Conservation (phyloP, 2,329 filamentous ascomycete genomes). For the Ophiostoma triangulosporum region DNA sequence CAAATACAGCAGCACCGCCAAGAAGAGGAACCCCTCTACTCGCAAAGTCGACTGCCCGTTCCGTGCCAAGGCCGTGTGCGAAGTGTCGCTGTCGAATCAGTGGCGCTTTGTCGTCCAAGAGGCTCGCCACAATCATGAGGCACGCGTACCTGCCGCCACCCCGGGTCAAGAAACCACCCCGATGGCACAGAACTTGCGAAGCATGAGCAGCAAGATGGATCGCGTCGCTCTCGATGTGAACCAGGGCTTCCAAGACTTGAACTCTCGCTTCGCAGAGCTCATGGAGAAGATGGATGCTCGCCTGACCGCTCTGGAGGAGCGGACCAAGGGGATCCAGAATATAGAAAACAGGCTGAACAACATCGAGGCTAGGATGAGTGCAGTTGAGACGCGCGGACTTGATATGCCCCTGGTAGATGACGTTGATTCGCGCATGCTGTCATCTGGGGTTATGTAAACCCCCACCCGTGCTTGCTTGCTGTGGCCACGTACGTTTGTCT, state of each 20-base stretch:
- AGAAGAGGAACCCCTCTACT: constrained; percentile 50
- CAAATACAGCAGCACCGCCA: constrained; percentile 51
- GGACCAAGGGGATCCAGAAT: constrained; percentile 11
- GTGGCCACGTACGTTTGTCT: not conserved
- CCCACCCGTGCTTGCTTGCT: too few species aligned
- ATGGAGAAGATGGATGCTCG: constrained; percentile 41
- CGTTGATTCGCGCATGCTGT: constrained; percentile 25
- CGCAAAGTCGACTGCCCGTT: constrained; percentile 52
- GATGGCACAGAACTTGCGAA: constrained; percentile 42
- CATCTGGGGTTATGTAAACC: constrained; percentile 24
- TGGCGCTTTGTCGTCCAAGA: constrained; percentile 52
- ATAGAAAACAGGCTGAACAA: constrained; percentile 19
- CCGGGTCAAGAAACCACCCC: constrained; percentile 45
- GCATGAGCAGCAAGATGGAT: constrained; percentile 45
- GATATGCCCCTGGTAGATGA: constrained; percentile 27
- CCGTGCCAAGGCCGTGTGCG: constrained; percentile 49
- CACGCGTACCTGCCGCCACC: constrained; percentile 38
- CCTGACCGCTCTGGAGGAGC: constrained; percentile 38
- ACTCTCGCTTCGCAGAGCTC: constrained; percentile 32
- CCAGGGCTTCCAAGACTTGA: constrained; percentile 38
- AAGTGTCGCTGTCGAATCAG: constrained; percentile 48
- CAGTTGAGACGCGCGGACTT: constrained; percentile 24
- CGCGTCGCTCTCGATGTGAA: constrained; percentile 42
- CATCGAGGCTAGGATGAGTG: constrained; percentile 25
- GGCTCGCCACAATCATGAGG: constrained; percentile 47